Evolutionary conservation across 345 rosid genomes (phyloP), one percentile per base, ranked within the genome.

Genomic region (Boechera retrofracta): DNA sequence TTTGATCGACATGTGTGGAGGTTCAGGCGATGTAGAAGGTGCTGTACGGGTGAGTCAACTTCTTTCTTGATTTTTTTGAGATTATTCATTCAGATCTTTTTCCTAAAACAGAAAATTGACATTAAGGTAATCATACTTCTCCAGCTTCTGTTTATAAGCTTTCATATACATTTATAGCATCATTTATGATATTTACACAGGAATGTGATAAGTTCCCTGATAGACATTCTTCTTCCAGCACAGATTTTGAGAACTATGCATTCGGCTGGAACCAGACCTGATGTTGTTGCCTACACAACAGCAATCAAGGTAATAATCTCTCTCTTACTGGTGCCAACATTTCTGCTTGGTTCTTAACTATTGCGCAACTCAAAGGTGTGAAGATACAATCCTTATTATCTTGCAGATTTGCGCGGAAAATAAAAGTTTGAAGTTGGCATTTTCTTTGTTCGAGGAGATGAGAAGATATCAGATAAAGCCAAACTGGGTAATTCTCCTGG

Each of bases 241-340:
- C 98, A 94, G 98, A 90, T 87, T 78, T 79, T 94, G 88, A 89
- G 85, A 84, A 82, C 67, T 58, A 94, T 94, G 98, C 86, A 76
- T 71, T 57, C 55, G 51, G 87, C 80, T 76, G 91, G 90, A 78
- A 78, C 86, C 73, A 84, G 84, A 78, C 98, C 97, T 57, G 98
- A 94, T 84, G 97, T 89, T 61, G 77, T 94, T 83, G 87, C 97
- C 11, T 92, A 92, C 86, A 92, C 97, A 70, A 89, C 95, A 64
- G 93, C 93, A 31, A 92, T 92, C 79, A 94, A 92, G 95, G 98
- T 94, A 48, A 33, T 24, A 15, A 12, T 62, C 64, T 64, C 81
- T 74, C 69, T 66, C 68, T 64, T 67, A n/a, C 29, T 74, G 42
- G 28, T 57, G 44, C 65, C 70, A n/a, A 35, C 57, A 33, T 47